These are phyloP conservation scores for Aspergillus niger DNA, from an alignment of 2,329 filamentous ascomycete genomes.

Conservation along the genomic window DNA sequence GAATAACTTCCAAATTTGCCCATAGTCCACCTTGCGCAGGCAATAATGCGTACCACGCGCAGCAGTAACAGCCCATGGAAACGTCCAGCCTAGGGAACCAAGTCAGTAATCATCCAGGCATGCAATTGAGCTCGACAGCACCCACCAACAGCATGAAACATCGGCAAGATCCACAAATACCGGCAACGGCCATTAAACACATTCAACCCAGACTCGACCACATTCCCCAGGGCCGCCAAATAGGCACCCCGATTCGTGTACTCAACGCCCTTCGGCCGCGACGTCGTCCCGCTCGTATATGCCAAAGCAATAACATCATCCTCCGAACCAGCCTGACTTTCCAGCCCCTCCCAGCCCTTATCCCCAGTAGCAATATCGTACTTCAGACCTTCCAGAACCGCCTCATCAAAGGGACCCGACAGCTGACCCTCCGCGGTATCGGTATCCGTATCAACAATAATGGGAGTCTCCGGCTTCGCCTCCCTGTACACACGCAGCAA, in stretches of 20 bases:
- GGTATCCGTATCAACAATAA: conserved; percentile 83
- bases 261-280: conserved; percentile 86
- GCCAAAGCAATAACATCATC: conserved; percentile 82
- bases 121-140: conserved; percentile 3
- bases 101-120: not conserved
- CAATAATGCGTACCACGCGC: conserved; percentile 95
- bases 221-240: conserved; percentile 78
- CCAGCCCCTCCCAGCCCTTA: conserved; percentile 75
- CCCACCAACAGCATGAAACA: conserved; percentile 69
- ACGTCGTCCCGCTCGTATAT: conserved; percentile 93
- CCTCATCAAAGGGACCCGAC: conserved; percentile 79
- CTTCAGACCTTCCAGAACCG: conserved; percentile 75
- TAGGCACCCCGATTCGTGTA: conserved; percentile 89
- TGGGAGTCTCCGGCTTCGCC: conserved; percentile 62
- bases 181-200: conserved; percentile 67
- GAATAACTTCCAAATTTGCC: conserved; percentile 84
- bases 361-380: conserved; percentile 67
- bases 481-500: conserved; percentile 69
- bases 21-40: conserved; percentile 91
- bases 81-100: conserved; percentile 65
- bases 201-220: conserved; percentile 87
- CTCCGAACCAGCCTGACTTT: conserved; percentile 71
- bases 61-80: conserved; percentile 89
- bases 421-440: conserved; percentile 73
- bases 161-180: conserved; percentile 89